Evolutionary conservation across 2,329 filamentous ascomycete genomes (phyloP), one percentile per base, ranked within the genome.

Genomic region (Colletotrichum sp.): DNA sequence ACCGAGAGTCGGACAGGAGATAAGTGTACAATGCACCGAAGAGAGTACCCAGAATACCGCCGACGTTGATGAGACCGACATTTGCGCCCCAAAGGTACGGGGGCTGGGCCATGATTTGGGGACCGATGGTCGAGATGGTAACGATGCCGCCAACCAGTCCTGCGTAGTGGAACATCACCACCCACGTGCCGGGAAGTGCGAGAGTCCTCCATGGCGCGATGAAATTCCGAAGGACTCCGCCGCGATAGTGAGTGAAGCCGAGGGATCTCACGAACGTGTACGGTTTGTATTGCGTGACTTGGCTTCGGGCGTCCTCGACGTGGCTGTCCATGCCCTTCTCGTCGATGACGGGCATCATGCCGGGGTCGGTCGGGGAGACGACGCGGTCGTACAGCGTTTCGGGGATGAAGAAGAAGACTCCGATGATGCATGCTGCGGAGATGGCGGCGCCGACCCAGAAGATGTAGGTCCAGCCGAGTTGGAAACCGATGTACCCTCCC

Each of bases 111-210:
- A 86, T 79, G 0, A 84, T 28, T 28, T 83, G 78, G 0, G 84
- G 80, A 0, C 83, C 84, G 1, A 85, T 79, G 3, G 82, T 82
- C 0, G 83, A 84, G 4, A 86, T 82, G 1, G 84, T 82, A 2
- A 84, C 80, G 4, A 83, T 80, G 4, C 81, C 82, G 4, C 84
- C 84, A 0, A 86, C 82, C 0, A 86, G 78, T 0, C 83, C 83
- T 12, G 82, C 83, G 34, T 85, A 86, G 65, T 85, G 84, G 4
- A 85, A 72, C 80, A 83, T 85, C 2, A 84, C 81, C 0, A 86
- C 78, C 84, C 83, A 85, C 0, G 81, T 82, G 0, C 82, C 82
- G 0, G 84, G 84, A 0, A 86, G 79, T 1, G 66, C 70, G 8
- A 84, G 79, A 0, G 82, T 82, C 5, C 63, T 72, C 79, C 82